Evolutionary conservation across 371 early-diverging fungal genomes (phyloP).

Genomic region (Rhizopus delemar): DNA sequence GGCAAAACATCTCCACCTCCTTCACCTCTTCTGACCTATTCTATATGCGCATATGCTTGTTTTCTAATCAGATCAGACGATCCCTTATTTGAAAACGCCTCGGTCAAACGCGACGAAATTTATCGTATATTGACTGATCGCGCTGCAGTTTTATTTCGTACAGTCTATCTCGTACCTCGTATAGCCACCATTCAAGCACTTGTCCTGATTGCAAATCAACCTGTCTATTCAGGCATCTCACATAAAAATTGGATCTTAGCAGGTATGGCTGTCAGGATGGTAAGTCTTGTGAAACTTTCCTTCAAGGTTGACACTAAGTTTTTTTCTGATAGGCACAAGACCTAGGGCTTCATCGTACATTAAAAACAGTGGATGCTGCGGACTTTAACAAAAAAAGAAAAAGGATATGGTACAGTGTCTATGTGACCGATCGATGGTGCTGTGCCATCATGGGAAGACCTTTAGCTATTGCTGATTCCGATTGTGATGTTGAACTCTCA

Average conservation of each 20-base stretch:
- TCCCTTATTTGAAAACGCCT: constrained; percentile 27
- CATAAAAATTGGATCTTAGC: constrained; percentile 48
- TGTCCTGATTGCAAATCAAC: constrained; percentile 40
- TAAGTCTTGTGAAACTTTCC: constrained; percentile 10
- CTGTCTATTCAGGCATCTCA: constrained; percentile 33
- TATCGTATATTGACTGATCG: constrained; percentile 34
- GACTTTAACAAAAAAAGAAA: constrained; percentile 22
- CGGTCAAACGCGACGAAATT: constrained; percentile 32
- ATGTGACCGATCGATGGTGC: constrained; percentile 42
- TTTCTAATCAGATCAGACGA: constrained; percentile 28
- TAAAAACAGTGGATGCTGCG: constrained; percentile 20
- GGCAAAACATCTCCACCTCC: constrained; percentile 33
- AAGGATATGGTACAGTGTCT: constrained; percentile 35
- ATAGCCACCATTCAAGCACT: constrained; percentile 44
- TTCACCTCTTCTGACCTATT: constrained; percentile 37
- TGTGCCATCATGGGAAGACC: constrained; percentile 46
- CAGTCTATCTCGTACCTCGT: constrained; percentile 40
- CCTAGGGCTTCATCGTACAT: constrained; percentile 36
- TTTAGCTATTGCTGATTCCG: constrained; percentile 42
- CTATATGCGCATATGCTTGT: constrained; percentile 43
- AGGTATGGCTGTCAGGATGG: constrained; percentile 55
- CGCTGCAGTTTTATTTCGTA: constrained; percentile 26
- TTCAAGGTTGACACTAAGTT: background rate
- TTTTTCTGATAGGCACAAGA: constrained; percentile 33
- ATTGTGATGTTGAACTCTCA: constrained; percentile 41